phyloP scores from a whole-genome alignment of 768 basidiomycete species.

The Phlegmacium glaucopus region DNA sequence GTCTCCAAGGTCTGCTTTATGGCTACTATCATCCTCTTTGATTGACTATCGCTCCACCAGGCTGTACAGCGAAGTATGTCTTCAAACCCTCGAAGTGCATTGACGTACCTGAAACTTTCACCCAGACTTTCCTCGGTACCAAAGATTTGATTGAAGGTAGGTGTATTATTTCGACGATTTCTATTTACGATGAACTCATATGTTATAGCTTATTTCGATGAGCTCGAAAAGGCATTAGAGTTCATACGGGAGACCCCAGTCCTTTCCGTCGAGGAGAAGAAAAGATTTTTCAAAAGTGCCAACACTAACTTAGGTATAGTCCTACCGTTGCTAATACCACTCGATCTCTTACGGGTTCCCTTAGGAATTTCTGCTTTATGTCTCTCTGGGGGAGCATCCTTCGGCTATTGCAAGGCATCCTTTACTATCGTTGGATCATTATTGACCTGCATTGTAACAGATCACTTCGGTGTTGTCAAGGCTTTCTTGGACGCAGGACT shows the following conservation, averaged over 20 bases:
- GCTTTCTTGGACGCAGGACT: conserved; percentile 86
- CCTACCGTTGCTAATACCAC: neutral
- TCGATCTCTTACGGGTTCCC: neutral
- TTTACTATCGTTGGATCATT: no score
- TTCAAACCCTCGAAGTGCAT: conserved; percentile 1
- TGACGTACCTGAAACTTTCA: conserved; percentile 3
- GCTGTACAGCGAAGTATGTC: conserved; percentile 88
- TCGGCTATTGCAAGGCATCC: conserved; percentile 76
- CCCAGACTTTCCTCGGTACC: conserved; percentile 86
- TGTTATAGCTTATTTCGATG: conserved; percentile 69
- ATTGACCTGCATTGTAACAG: conserved; percentile 28
- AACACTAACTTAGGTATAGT: conserved; percentile 78
- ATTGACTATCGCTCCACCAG: conserved; percentile 32
- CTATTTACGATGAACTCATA: neutral
- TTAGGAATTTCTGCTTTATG: conserved; percentile 80
- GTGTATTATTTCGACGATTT: conserved; percentile 1
- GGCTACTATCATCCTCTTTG: neutral
- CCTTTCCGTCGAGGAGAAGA: conserved; percentile 84
- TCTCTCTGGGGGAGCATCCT: conserved; percentile 92
- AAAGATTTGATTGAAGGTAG: conserved; percentile 86
- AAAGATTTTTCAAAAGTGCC: conserved; percentile 83
- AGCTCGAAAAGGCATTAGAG: conserved; percentile 72
- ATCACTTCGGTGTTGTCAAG: conserved; percentile 88
- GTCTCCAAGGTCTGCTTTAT: conserved; percentile 55
- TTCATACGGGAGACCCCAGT: conserved; percentile 73